Conservation (phyloP, 208 protist species). For the Porcisia hertigi region DNA sequence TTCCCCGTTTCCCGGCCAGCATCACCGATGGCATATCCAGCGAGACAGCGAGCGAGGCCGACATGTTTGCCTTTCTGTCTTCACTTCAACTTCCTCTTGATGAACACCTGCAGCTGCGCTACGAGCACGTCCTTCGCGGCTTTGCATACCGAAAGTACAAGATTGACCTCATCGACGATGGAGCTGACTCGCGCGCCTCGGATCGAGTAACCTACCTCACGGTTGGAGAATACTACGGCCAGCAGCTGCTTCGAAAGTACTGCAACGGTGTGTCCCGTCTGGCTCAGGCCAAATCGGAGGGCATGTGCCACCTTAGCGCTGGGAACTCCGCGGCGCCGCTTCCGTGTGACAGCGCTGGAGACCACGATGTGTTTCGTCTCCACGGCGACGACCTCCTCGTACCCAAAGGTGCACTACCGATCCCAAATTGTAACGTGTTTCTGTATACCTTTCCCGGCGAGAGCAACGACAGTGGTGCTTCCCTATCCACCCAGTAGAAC, state of each 20-base stretch:
- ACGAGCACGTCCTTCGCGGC: constrained; percentile 37
- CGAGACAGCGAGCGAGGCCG: constrained; percentile 20
- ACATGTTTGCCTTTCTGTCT: constrained; percentile 37
- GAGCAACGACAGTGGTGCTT: constrained; percentile 1
- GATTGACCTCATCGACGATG: not conserved
- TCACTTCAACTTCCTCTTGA: constrained; percentile 39
- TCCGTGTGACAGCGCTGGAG: not conserved
- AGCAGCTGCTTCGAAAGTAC: constrained; percentile 20
- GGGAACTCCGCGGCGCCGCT: not conserved
- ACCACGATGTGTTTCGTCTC: constrained; percentile 7
- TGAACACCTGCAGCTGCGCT: constrained; percentile 29
- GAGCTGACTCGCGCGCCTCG: not conserved
- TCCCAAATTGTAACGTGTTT: constrained; percentile 42
- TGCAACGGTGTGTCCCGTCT: constrained; percentile 20
- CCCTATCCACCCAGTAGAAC: not conserved
- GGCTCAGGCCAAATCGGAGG: constrained; percentile 10
- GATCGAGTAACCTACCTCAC: constrained; percentile 8
- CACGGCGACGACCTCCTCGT: constrained; percentile 20
- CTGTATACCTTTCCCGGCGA: constrained; percentile 42
- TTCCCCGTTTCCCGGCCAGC: constrained; percentile 13
- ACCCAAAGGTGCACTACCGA: constrained; percentile 29
- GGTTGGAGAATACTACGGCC: constrained; percentile 22
- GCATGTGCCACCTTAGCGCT: not conserved
- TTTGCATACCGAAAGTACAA: constrained; percentile 34
- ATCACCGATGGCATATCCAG: constrained; percentile 23